Evolutionary conservation across 495 filamentous ascomycete genomes (phyloP).

Genomic region (Penicillium fimorum): DNA sequence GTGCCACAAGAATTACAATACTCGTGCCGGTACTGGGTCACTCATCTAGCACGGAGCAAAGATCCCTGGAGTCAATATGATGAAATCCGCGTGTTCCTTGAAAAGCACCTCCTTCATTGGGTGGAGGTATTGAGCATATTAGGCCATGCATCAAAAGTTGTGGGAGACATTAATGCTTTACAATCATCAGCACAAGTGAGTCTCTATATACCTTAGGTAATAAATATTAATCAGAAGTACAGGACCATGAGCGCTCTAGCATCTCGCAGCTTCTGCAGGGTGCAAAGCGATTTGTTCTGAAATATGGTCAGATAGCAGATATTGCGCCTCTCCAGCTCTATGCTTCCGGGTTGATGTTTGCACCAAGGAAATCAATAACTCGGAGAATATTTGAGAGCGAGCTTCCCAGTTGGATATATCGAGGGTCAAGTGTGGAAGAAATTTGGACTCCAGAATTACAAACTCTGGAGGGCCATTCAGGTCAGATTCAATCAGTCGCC

Average conservation of each 20-base stretch:
- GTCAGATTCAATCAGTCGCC: no score
- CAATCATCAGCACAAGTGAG: no score
- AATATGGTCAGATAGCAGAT: constrained; percentile 31
- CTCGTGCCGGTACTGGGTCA: constrained; percentile 46
- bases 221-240: no score
- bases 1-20: constrained; percentile 36
- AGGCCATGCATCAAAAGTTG: not conserved
- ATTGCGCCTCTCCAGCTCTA: constrained; percentile 21
- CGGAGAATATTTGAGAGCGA: constrained; percentile 9
- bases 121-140: not conserved
- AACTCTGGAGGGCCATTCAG: no score
- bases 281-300: constrained; percentile 33
- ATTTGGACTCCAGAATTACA: no score
- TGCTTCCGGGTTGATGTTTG: constrained; percentile 32
- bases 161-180: not conserved
- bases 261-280: constrained; percentile 13
- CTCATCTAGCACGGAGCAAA: constrained; percentile 33
- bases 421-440: not conserved
- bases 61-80: not conserved
- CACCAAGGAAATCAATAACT: constrained; percentile 28
- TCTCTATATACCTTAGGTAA: no score
- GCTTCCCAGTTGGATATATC: constrained; percentile 9
- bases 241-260: no score
- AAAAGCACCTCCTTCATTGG: constrained; percentile 1
- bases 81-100: constrained; percentile 29